These are phyloP conservation scores for Ulota crispa DNA, from an alignment of 225 moss, liverwort and hornwort genomes.

Conservation along the genomic window DNA sequence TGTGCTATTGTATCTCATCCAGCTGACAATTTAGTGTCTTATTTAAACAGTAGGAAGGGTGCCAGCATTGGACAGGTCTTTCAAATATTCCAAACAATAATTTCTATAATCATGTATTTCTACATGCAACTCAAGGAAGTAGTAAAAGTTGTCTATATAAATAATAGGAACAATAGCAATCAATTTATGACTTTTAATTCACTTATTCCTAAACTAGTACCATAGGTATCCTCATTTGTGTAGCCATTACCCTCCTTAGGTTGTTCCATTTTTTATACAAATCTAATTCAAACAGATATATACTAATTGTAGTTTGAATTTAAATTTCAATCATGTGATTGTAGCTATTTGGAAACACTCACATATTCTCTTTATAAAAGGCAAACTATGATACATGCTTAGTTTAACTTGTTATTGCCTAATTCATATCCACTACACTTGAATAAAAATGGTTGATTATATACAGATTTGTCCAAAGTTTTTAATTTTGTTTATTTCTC, in stretches of 20 bases:
- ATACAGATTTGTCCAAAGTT: accelerated
- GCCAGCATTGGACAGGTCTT: slow-evolving; percentile 67
- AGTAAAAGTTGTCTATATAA: accelerated
- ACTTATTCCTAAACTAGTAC: accelerated
- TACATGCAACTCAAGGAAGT: background rate
- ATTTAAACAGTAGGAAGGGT: slow-evolving; percentile 77
- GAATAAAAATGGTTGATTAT: accelerated
- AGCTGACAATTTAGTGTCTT: slow-evolving; percentile 92
- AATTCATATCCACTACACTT: too few species aligned
- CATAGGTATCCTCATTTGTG: accelerated
- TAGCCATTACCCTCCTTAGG: accelerated
- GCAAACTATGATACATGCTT: background rate
- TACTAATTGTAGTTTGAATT: too few species aligned
- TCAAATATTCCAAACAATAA: background rate
- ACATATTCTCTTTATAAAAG: background rate
- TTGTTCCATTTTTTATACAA: too few species aligned
- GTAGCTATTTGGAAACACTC: accelerated
- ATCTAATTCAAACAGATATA: too few species aligned
- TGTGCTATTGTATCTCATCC: slow-evolving; percentile 93
- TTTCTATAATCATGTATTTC: background rate
- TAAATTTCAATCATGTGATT: background rate
- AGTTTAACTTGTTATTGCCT: accelerated
- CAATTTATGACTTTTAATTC: accelerated
- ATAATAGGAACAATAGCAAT: background rate
- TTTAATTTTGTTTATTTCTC: accelerated